Base-by-base conservation (phyloP, 495 filamentous ascomycete genomes). In the Aspergillus avenaceus region DNA sequence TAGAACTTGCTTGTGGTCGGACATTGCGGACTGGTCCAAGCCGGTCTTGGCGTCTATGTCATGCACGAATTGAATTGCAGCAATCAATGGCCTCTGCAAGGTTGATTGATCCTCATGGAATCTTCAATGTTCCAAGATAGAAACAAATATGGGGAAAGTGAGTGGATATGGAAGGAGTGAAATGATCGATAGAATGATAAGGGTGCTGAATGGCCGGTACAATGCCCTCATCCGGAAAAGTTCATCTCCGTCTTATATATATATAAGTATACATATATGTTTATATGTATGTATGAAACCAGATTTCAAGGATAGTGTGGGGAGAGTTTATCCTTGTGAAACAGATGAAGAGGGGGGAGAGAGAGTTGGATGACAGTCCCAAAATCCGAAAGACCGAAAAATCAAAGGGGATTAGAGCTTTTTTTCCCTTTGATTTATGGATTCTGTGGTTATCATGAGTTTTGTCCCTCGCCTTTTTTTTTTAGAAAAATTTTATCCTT, bases 21-120 rank as follows among this genome's bases (percentile, higher is more conserved):
- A 46, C 37, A 22, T 46, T 7, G 50, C 49, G 46, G 52, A 50
- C 41, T 51, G 54, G 52, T 32, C 53, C 45, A 44, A 49, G 24
- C 43, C 45, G 31, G 64, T 60, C 59, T 69, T 61, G 61, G 65
- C 55, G 44, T 67, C 62, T 67, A 72, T 72, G 44, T 55, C 58
- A 47, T 22, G 34, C 21, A 43, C 59, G 52, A 55, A 44, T 49
- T 53, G 49, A 50, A 53, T 34, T 31, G 37, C 50, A 46, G 50
- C 49, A 55, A 50, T 59, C 52, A 55, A 42, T 55, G 54, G 37
- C 48, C 55, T 46, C 47, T 49, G 27, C 46, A 44, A 24, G 25
- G n/a, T n/a, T n/a, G n/a, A n/a, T n/a, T n/a, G 56, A 63, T 63
- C 56, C 48, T 59, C 60, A 49, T 54, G 45, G 49, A 41, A 29